A percentile compares a stretch with the other conserved stretches of the same genome.
Evolutionary conservation across 208 protist genomes (phyloP).

Genomic region (Endotrypanum monterogeii): DNA sequence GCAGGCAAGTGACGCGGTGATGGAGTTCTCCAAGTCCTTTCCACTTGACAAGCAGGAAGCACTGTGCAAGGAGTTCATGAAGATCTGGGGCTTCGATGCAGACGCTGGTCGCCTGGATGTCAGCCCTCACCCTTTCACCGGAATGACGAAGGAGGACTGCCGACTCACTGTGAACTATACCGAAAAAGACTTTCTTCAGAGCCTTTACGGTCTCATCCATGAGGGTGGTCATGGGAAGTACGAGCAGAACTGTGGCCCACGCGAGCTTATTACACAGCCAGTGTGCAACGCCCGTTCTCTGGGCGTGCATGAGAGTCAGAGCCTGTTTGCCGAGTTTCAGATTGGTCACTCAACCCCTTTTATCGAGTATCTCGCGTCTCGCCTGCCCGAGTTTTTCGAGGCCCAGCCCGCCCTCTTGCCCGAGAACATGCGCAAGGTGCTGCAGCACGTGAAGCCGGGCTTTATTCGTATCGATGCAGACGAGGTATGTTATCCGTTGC

Average conservation of each 20-base stretch:
- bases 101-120: constrained; percentile 82
- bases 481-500: constrained; percentile 91
- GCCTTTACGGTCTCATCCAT: constrained; percentile 79
- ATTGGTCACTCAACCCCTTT: constrained; percentile 63
- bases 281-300: constrained; percentile 67
- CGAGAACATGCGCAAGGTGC: constrained; percentile 52
- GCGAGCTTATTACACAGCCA: constrained; percentile 59
- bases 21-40: constrained; percentile 48
- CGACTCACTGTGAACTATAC: constrained; percentile 86
- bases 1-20: constrained; percentile 29
- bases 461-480: constrained; percentile 87
- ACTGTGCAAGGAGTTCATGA: constrained; percentile 58
- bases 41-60: constrained; percentile 55
- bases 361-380: constrained; percentile 53
- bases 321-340: constrained; percentile 85
- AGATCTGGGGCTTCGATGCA: constrained; percentile 80
- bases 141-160: constrained; percentile 76
- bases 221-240: constrained; percentile 92
- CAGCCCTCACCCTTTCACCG: constrained; percentile 90
- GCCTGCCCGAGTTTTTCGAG: constrained; percentile 49
- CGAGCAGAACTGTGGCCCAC: constrained; percentile 83
- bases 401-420: constrained; percentile 49
- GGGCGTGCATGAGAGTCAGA: constrained; percentile 91
- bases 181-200: constrained; percentile 51
- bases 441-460: constrained; percentile 63